These are phyloP conservation scores for Vanilla planifolia DNA, from an alignment of 106 monocot species.

Conservation along the genomic window DNA sequence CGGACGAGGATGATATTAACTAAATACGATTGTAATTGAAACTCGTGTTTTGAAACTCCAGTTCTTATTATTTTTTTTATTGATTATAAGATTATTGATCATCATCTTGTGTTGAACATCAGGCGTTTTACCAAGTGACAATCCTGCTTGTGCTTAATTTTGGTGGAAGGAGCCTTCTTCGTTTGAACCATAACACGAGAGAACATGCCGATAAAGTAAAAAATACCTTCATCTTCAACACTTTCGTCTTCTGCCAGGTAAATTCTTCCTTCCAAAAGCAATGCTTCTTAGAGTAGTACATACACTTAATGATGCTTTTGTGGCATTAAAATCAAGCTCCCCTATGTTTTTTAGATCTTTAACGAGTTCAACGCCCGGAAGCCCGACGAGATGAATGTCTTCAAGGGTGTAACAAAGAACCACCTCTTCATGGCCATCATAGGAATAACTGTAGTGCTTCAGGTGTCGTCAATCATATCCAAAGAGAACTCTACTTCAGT, in stretches of 20 bases:
- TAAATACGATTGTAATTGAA: too few species aligned
- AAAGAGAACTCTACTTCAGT: neutral
- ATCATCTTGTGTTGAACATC: slow-evolving; percentile 3
- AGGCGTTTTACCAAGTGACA: slow-evolving; percentile 80
- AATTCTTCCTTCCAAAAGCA: slow-evolving; percentile 6
- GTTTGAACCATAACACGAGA: slow-evolving; percentile 34
- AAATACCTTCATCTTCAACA: slow-evolving; percentile 87
- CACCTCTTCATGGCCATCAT: slow-evolving; percentile 78
- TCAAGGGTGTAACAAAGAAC: slow-evolving; percentile 66
- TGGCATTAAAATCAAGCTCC: too few species aligned
- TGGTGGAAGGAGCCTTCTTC: slow-evolving; percentile 53
- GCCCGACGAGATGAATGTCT: slow-evolving; percentile 82
- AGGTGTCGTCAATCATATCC: slow-evolving; percentile 30
- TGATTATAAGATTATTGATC: neutral
- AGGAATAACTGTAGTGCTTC: slow-evolving; percentile 60
- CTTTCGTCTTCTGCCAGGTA: slow-evolving; percentile 93
- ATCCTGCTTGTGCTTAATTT: slow-evolving; percentile 73
- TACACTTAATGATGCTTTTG: too few species aligned
- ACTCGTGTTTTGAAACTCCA: too few species aligned
- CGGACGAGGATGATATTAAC: too few species aligned
- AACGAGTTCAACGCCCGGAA: slow-evolving; percentile 98
- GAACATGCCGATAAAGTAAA: slow-evolving; percentile 61
- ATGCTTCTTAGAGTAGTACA: neutral
- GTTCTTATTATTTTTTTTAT: neutral
- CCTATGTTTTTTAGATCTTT: too few species aligned